Conservation (phyloP, 805 yeast species). For the Starmera dryadoides region DNA sequence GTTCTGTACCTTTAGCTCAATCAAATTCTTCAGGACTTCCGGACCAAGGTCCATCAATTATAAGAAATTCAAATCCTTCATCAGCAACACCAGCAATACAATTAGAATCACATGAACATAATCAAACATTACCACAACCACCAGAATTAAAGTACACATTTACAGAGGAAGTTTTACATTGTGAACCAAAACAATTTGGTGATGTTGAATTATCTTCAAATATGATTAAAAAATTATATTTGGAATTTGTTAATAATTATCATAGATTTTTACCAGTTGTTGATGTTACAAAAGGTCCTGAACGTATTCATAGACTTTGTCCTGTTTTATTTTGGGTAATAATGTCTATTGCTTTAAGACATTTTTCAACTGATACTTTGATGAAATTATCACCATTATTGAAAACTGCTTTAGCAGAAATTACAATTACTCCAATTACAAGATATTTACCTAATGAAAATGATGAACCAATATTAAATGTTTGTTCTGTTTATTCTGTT, state of each 20-base stretch:
- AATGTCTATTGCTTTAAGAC: slow-evolving; percentile 74
- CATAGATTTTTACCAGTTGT: slow-evolving; percentile 87
- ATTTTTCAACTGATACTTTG: slow-evolving; percentile 41
- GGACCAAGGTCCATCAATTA: slow-evolving; percentile 16
- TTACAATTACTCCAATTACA: slow-evolving; percentile 85
- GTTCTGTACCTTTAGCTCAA: slow-evolving; percentile 1
- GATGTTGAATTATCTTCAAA: slow-evolving; percentile 54
- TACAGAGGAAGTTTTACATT: slow-evolving; percentile 32
- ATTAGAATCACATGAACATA: background rate
- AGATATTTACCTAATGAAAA: slow-evolving; percentile 72
- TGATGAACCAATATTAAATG: slow-evolving; percentile 78
- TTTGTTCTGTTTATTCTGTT: slow-evolving; percentile 87
- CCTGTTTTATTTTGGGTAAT: slow-evolving; percentile 94
- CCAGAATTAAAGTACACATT: slow-evolving; percentile 6
- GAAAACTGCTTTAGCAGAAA: slow-evolving; percentile 74
- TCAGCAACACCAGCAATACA: background rate
- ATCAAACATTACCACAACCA: background rate
- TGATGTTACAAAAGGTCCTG: slow-evolving; percentile 77
- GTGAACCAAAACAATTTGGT: slow-evolving; percentile 68
- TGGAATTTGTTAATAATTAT: slow-evolving; percentile 68
- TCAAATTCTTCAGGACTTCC: slow-evolving; percentile 1
- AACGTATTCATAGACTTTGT: slow-evolving; percentile 65
- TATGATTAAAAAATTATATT: slow-evolving; percentile 54
- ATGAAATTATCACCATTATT: slow-evolving; percentile 59
- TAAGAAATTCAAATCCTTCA: slow-evolving; percentile 11